Evolutionary conservation across 306 rosid genomes (phyloP).

Genomic region (Carpinus fangiana): DNA sequence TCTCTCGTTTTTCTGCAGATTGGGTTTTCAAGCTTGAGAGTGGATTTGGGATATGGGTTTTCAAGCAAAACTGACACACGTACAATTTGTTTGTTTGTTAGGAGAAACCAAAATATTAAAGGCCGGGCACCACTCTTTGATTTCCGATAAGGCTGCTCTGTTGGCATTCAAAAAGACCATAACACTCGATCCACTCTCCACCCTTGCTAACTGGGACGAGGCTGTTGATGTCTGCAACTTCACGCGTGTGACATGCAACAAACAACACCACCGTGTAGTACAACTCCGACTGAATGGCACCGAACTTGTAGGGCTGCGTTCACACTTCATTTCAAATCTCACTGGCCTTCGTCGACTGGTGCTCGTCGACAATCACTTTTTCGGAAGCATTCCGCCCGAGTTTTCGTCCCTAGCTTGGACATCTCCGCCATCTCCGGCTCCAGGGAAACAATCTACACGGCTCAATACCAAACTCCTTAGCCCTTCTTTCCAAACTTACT

Average conservation of each 20-base stretch:
- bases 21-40: too few relatives aligned
- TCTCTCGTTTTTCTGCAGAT: too few relatives aligned
- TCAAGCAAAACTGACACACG: too few relatives aligned
- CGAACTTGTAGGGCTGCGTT: constrained; percentile 48
- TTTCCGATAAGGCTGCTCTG: constrained; percentile 54
- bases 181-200: constrained; percentile 42
- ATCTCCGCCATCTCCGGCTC: constrained; percentile 42
- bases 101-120: too few relatives aligned
- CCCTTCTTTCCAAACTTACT: constrained; percentile 46
- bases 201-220: constrained; percentile 58
- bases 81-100: too few relatives aligned
- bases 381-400: constrained; percentile 50
- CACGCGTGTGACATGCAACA: constrained; percentile 55
- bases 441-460: constrained; percentile 47
- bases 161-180: constrained; percentile 53
- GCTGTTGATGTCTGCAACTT: constrained; percentile 49
- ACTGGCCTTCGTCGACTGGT: constrained; percentile 51
- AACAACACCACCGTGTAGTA: constrained; percentile 42
- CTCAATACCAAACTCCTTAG: constrained; percentile 50
- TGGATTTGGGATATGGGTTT: too few relatives aligned
- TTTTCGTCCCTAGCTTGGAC: constrained; percentile 46
- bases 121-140: constrained; percentile 35
- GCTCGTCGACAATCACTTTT: constrained; percentile 37
- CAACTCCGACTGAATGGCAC: constrained; percentile 30
- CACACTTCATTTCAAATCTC: constrained; percentile 64